Conservation (phyloP, 2,329 filamentous ascomycete genomes). For the Botrytis medusae region DNA sequence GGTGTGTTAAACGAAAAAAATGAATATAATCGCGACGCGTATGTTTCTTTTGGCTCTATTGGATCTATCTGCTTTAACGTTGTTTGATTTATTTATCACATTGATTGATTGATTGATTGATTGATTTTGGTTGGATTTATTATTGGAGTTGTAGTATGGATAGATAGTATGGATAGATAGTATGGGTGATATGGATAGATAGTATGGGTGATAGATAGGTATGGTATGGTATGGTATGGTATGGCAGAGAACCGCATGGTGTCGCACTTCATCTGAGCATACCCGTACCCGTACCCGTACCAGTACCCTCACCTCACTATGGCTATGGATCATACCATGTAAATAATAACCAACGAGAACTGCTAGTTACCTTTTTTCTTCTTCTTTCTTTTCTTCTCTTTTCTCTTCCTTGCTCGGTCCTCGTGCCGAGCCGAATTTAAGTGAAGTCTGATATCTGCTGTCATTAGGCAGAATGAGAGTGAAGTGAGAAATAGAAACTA, state of each 20-base stretch:
- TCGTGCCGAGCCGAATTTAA: not conserved
- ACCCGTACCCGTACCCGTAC: not conserved
- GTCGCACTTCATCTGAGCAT: not conserved
- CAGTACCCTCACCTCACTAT: no score
- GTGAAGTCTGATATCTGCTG: not conserved
- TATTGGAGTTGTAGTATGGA: not conserved
- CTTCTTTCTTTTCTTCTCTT: no score
- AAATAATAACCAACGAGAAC: not conserved
- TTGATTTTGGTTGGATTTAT: not conserved
- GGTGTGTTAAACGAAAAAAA: not conserved
- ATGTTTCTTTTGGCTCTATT: not conserved
- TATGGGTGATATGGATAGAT: no score
- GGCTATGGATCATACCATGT: not conserved
- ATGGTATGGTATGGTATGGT: no score
- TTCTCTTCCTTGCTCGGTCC: not conserved
- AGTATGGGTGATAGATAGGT: no score
- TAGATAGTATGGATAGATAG: no score
- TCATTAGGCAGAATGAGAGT: not conserved
- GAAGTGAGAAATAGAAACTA: not conserved
- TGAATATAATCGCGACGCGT: conserved; percentile 11
- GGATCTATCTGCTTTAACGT: not conserved
- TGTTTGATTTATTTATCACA: not conserved
- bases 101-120: no score
- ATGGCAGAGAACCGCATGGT: not conserved
- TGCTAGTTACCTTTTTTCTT: no score